Evolutionary conservation across 2,329 filamentous ascomycete species (phyloP), one percentile per base, ranked within the genome.

Genomic region (Mycocentrospora acerina): DNA sequence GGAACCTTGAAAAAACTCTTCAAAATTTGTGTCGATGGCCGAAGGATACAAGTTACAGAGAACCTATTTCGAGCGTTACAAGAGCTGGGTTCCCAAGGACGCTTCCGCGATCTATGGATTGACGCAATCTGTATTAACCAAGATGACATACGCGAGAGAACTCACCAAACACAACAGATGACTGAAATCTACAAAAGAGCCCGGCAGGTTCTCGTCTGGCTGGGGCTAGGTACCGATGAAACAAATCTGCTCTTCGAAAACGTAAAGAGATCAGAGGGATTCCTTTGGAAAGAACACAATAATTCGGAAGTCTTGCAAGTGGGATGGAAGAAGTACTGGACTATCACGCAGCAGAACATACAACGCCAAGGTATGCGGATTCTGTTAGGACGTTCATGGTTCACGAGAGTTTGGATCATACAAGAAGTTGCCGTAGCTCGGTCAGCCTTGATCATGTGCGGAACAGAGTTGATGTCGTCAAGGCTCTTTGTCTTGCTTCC

Each of bases 121-220:
- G n/a, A n/a, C n/a, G n/a, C n/a, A n/a, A n/a, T n/a, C n/a, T 59
- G 58, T 14, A 58, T 64, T 19, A 36, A 62, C 30, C 61, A 64
- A 43, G 24, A 18, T 2, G 45, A 60, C 27, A 12, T 32, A 1
- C 31, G 31, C 29, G 57, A 62, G 40, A 40, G 47, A 24, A 51
- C 50, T 12, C 52, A 59, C 10, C 57, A 60, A 32, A 55, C 58
- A 7, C 29, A 37, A 24, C 51, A 60, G n/a, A 64, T 64, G 51
- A 37, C 40, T 4, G 29, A 29, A 8, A 58, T 64, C 17, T 64
- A 62, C 33, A 26, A 24, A 10, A 17, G 44, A 16, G 60, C 62
- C 3, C 13, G 45, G 8, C 27, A 38, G 16, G 59, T 64, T 2
- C 31, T 62, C 16, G 29, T 61, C 15, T 64, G 59, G 60, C 32